phyloP scores from a whole-genome alignment of 495 filamentous ascomycete genomes.

The Neurospora tetraspora region DNA sequence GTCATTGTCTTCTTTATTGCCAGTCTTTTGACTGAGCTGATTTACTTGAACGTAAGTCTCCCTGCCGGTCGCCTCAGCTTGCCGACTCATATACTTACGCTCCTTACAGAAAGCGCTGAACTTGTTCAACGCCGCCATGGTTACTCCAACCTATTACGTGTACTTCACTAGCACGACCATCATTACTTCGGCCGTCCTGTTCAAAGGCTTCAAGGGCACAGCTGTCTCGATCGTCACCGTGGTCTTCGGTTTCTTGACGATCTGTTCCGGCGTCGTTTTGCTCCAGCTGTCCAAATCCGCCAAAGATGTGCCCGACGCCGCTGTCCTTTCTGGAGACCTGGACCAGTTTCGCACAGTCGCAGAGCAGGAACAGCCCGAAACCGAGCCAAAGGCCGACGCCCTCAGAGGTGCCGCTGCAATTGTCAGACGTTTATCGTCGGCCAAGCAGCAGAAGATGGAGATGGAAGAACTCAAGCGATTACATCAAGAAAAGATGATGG shows the following conservation, averaged over 20 bases:
- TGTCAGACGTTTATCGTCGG: conserved; percentile 68
- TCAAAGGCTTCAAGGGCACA: conserved; percentile 88
- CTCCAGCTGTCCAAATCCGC: conserved; percentile 96
- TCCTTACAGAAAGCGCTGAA: conserved; percentile 89
- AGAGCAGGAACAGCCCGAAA: conserved; percentile 88
- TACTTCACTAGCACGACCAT: conserved; percentile 95
- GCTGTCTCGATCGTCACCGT: conserved; percentile 74
- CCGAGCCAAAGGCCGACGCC: conserved; percentile 90
- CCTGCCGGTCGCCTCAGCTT: not conserved
- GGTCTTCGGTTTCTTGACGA: conserved; percentile 87
- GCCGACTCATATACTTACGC: conserved; percentile 14
- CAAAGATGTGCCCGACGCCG: conserved; percentile 91
- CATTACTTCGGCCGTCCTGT: conserved; percentile 83
- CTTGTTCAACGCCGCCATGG: conserved; percentile 91
- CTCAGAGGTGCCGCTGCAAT: conserved; percentile 90
- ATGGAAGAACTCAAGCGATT: conserved; percentile 69
- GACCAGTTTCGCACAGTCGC: conserved; percentile 92
- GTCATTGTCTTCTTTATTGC: conserved; percentile 80
- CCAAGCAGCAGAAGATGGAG: conserved; percentile 69
- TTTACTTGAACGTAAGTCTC: conserved; percentile 80
- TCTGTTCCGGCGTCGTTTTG: conserved; percentile 92
- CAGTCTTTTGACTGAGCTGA: conserved; percentile 85
- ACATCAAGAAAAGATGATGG: conserved; percentile 62
- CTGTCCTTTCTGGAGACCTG: conserved; percentile 85
- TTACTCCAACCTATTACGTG: conserved; percentile 97